Base-by-base conservation (phyloP, 371 early-diverging fungal genomes). In the Basidiobolus meristosporus region DNA sequence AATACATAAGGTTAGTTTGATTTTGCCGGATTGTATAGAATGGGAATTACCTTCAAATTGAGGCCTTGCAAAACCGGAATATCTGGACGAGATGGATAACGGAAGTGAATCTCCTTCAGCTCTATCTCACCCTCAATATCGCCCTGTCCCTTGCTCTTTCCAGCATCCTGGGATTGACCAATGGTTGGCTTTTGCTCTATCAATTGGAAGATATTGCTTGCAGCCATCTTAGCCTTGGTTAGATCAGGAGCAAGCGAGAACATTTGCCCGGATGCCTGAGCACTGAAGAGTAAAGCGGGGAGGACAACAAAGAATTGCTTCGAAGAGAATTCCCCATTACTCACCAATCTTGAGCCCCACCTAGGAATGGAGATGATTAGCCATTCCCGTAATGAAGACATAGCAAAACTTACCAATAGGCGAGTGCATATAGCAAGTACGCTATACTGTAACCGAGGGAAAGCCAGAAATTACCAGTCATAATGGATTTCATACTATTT, bases 161-260 rank as follows among this genome's bases (percentile, higher is more conserved):
- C 59, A 21, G 58, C 52, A 34, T 48, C 57, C 9, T 21, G 19
- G 21, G 14, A 15, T 36, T 36, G 14, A 10, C 52, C 37, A 23
- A 85, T 77, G 0, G 54, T 40, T 3, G 77, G 72, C 29, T 57
- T 42, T 21, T 65, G 60, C 19, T 80, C 64, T 20, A 83, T 46
- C 17, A 82, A 42, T 12, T 68, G 57, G 57, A 88, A 85, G 15
- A 84, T 44, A 6, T 83, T 63, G 18, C 66, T 59, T 10, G 71
- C 69, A 19, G 88, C 84, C 46, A 83, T 82, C 17, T 77, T 61
- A 33, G 82, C 88, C 51, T 84, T 87, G 75, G 77, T 82, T n/a
- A 80, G 63, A 46, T 84, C 82, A 7, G 78, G 36, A 16, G 36
- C 36, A 19, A 36, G 21, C 11, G 19, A 16, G 18, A 21, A 36